Evolutionary conservation across 2,329 filamentous ascomycete genomes (phyloP), one percentile per base, ranked within the genome.

Genomic region (Alternaria sp.): DNA sequence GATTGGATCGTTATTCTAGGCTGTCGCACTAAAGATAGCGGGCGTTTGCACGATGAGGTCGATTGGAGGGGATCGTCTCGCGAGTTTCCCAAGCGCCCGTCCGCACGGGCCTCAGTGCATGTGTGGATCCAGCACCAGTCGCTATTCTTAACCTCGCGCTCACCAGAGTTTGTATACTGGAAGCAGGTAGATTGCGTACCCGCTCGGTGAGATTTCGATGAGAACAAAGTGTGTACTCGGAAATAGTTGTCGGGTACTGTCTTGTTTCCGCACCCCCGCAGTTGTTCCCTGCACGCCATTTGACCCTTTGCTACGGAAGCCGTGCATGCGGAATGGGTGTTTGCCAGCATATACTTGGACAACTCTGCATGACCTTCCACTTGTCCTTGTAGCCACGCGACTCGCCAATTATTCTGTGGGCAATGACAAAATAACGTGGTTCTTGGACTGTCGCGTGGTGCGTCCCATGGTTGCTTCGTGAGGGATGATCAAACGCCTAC

Each of bases 1-100:
- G 56, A 74, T 73, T 75, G 72, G 72, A 28, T 46, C 24, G 36
- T 31, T 51, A 36, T 54, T 50, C 51, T 49, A 59, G 48, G 52
- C 56, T 46, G 62, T 65, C 54, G 58, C 51, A 62, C 61, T 60
- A 68, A 51, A 63, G 59, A 63, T 65, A 50, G 45, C 40, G 51
- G 54, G 69, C 69, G 69, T 70, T 50, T 71, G 69, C 53, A 54
- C 60, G 31, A 34, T 28, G 26, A 17, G 50, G 50, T 63, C 62
- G 54, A 71, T 70, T 71, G 69, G 69, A 33, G 56, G 37, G 13
- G 33, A 34, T 42, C 10, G 17, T 45, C 58, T 55, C 53, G 48
- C 44, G 37, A 53, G 48, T 11, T 36, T 48, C 50, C 26, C 58
- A 63, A 58, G 62, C 62, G 64, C 62, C 54, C 57, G 61, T 31